Conservation (phyloP, 2,329 filamentous ascomycete species). For the Phaeophleospora eucalypticola region DNA sequence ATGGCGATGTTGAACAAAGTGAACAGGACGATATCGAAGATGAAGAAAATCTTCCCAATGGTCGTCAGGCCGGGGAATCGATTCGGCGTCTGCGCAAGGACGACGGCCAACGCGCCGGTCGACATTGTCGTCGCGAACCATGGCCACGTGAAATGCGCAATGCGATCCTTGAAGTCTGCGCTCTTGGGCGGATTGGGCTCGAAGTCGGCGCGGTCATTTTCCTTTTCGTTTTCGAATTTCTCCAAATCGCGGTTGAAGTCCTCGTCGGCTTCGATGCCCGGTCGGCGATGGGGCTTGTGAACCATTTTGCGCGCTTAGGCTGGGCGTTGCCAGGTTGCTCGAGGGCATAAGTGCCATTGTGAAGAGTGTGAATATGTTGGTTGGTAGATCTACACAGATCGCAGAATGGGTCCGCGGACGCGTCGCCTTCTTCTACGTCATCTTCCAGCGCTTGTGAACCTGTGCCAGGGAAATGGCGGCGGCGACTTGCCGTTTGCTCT, state of each 20-base stretch:
- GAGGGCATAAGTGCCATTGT: no score
- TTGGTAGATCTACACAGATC: no score
- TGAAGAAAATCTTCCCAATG: constrained; percentile 65
- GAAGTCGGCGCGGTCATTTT: constrained; percentile 1
- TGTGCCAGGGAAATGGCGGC: no score
- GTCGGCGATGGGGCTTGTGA: neutral
- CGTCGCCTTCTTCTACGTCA: no score
- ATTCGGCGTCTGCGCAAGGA: constrained; percentile 62
- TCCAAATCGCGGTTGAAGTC: neutral
- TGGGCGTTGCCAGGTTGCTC: neutral
- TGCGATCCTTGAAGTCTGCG: constrained; percentile 21
- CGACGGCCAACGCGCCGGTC: constrained; percentile 63
- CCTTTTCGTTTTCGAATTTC: neutral
- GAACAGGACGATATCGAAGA: constrained; percentile 65
- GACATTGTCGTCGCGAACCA: constrained; percentile 75
- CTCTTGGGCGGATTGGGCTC: constrained; percentile 11
- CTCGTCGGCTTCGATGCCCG: neutral
- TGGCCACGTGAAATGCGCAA: constrained; percentile 44
- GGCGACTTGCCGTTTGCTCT: no score
- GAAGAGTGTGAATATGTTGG: no score
- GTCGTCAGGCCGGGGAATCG: constrained; percentile 59
- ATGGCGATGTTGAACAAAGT: constrained; percentile 52
- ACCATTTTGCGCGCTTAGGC: neutral
- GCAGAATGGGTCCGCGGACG: no score
- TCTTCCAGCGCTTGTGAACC: no score